Evolutionary conservation across 352 stramenopile species (phyloP).

Genomic region (Hyphochytrium catenoides): DNA sequence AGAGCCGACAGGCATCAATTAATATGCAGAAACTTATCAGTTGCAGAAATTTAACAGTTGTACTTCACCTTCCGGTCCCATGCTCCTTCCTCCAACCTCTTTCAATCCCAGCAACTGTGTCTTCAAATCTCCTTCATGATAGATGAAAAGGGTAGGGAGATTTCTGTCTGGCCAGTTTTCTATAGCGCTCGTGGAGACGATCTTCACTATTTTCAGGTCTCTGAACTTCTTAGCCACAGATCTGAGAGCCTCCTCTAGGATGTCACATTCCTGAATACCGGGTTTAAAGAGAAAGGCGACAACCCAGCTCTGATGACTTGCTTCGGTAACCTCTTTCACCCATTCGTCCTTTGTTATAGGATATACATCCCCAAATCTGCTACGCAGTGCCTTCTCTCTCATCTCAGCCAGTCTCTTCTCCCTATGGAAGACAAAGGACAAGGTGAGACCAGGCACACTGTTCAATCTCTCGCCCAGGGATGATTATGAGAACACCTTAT

Average conservation of each 20-base stretch:
- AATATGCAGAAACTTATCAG: no score
- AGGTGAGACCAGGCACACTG: not conserved
- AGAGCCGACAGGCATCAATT: no score
- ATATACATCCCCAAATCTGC: constrained; percentile 65
- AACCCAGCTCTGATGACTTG: constrained; percentile 59
- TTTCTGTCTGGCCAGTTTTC: constrained; percentile 73
- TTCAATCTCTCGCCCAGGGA: no score
- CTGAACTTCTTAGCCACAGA: constrained; percentile 52
- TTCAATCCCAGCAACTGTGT: constrained; percentile 65
- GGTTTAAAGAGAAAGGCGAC: constrained; percentile 70
- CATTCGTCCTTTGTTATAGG: constrained; percentile 76
- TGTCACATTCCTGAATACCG: constrained; percentile 57
- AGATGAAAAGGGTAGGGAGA: constrained; percentile 77
- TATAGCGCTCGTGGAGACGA: constrained; percentile 62
- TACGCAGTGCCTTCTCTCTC: constrained; percentile 42
- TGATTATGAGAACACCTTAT: no score
- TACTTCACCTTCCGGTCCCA: constrained; percentile 61
- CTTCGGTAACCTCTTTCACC: constrained; percentile 69
- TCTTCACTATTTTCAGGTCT: constrained; percentile 79
- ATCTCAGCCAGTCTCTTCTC: constrained; percentile 60
- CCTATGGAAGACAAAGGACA: constrained; percentile 8
- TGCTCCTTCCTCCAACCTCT: constrained; percentile 59
- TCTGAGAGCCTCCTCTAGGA: constrained; percentile 65
- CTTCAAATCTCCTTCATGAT: constrained; percentile 57
- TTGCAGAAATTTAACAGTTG: no score